Evolutionary conservation across 2,329 filamentous ascomycete genomes (phyloP).

Genomic region (Aspergillus pseudoterreus): DNA sequence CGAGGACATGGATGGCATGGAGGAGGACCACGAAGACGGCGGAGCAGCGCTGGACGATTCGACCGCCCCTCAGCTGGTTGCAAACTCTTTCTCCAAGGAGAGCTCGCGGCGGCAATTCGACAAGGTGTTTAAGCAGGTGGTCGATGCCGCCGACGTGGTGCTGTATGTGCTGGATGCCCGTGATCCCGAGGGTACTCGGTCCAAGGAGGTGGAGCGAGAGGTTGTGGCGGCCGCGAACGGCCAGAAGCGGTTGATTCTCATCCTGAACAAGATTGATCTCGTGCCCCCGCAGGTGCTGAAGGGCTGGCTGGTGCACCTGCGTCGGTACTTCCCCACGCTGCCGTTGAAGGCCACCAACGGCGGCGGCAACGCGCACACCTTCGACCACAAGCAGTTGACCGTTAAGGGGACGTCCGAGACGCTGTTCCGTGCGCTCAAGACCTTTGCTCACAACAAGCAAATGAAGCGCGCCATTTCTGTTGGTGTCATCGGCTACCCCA

Average conservation of each 20-base stretch:
- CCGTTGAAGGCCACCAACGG: constrained; percentile 80
- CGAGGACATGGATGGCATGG: constrained; percentile 57
- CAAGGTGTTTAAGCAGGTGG: constrained; percentile 92
- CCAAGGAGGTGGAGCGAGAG: constrained; percentile 82
- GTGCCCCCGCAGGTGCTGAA: constrained; percentile 78
- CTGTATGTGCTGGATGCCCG: constrained; percentile 91
- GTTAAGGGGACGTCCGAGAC: constrained; percentile 80
- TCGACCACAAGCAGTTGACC: constrained; percentile 86
- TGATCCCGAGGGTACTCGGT: constrained; percentile 86
- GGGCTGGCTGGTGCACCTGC: constrained; percentile 78
- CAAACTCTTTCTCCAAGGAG: constrained; percentile 42
- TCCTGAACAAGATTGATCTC: constrained; percentile 94
- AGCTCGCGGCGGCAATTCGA: constrained; percentile 83
- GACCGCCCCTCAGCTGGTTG: constrained; percentile 44
- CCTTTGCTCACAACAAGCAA: constrained; percentile 76
- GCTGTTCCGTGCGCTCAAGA: constrained; percentile 85
- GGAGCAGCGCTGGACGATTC: constrained; percentile 50
- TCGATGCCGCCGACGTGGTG: constrained; percentile 83
- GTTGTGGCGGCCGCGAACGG: constrained; percentile 83
- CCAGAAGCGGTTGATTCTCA: constrained; percentile 82
- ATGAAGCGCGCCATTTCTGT: constrained; percentile 87
- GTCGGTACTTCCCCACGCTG: constrained; percentile 85
- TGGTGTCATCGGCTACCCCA: constrained; percentile 91
- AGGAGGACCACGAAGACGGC: constrained; percentile 53
- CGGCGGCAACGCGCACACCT: constrained; percentile 80